These are phyloP conservation scores for Lasiodiplodia gonubiensis DNA, from an alignment of 2,329 filamentous ascomycete species.

Conservation along the genomic window DNA sequence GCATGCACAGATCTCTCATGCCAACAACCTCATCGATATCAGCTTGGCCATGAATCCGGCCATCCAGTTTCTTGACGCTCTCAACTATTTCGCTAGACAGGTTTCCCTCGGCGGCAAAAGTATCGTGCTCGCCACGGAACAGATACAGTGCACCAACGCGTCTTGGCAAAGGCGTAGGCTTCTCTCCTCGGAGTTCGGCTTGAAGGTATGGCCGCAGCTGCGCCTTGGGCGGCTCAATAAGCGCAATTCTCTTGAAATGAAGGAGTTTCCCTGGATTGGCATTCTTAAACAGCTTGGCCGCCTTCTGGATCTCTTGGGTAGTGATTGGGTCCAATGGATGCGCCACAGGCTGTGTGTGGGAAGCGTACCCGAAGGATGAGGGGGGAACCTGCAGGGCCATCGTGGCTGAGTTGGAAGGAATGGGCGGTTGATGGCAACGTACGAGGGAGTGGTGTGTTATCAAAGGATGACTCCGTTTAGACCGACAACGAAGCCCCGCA, in stretches of 20 bases:
- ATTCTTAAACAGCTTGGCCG: constrained; percentile 2
- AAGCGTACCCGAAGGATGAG: neutral
- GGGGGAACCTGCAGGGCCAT: constrained; percentile 13
- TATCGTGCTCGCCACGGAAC: constrained; percentile 38
- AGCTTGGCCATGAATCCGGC: constrained; percentile 56
- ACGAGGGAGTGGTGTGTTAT: no score
- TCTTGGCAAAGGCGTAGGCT: constrained; percentile 34
- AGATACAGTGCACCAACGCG: constrained; percentile 52
- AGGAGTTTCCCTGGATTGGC: neutral
- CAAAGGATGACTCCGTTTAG: neutral
- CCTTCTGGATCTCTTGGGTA: neutral
- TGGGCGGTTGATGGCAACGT: neutral
- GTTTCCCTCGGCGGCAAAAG: constrained; percentile 44
- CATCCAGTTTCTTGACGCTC: constrained; percentile 45
- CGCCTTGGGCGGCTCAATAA: constrained; percentile 58
- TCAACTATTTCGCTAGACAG: constrained; percentile 34
- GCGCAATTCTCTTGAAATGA: constrained; percentile 45
- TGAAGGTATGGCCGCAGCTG: constrained; percentile 55
- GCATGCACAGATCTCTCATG: constrained; percentile 29
- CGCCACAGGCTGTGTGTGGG: neutral
- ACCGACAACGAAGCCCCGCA: neutral
- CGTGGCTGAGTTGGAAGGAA: neutral
- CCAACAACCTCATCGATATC: constrained; percentile 58
- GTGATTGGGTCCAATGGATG: constrained; percentile 12
- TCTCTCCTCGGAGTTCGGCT: constrained; percentile 45